Evolutionary conservation across 495 filamentous ascomycete genomes (phyloP).

Genomic region (Hypoxylon perforatum): DNA sequence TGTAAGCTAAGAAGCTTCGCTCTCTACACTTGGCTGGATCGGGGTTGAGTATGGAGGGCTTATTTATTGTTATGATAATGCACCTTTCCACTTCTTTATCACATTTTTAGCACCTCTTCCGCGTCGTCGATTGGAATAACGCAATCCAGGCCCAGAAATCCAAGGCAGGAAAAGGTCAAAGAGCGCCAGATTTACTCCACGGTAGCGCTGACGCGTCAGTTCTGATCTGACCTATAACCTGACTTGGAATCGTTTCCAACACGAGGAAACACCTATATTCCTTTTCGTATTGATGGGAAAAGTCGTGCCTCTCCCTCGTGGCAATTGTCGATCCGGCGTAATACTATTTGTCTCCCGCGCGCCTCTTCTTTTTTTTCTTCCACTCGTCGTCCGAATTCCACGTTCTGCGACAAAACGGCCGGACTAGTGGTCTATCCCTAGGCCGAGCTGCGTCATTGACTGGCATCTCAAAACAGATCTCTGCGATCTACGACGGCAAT

Average conservation of each 20-base stretch:
- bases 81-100: constrained; percentile 9
- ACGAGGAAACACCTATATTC: constrained; percentile 28
- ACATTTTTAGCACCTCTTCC: not conserved
- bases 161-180: constrained; percentile 7
- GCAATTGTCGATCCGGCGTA: constrained; percentile 24
- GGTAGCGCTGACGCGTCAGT: constrained; percentile 33
- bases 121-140: constrained; percentile 18
- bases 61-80: constrained; percentile 17
- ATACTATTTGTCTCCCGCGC: constrained; percentile 23
- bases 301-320: constrained; percentile 16
- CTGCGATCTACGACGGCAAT: constrained; percentile 36
- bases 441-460: constrained; percentile 32
- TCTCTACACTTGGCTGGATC: constrained; percentile 23
- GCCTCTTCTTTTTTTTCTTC: no score
- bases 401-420: constrained; percentile 32
- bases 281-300: constrained; percentile 31
- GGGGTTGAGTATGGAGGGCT: constrained; percentile 6
- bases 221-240: constrained; percentile 1
- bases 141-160: constrained; percentile 8
- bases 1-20: constrained; percentile 32
- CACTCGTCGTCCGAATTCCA: constrained; percentile 31
- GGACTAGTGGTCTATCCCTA: constrained; percentile 26
- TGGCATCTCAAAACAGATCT: constrained; percentile 31
- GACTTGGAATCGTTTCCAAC: constrained; percentile 19
- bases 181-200: constrained; percentile 12